Base-by-base conservation (phyloP, 208 protist genomes). In the Tritrichomonas foetus region DNA sequence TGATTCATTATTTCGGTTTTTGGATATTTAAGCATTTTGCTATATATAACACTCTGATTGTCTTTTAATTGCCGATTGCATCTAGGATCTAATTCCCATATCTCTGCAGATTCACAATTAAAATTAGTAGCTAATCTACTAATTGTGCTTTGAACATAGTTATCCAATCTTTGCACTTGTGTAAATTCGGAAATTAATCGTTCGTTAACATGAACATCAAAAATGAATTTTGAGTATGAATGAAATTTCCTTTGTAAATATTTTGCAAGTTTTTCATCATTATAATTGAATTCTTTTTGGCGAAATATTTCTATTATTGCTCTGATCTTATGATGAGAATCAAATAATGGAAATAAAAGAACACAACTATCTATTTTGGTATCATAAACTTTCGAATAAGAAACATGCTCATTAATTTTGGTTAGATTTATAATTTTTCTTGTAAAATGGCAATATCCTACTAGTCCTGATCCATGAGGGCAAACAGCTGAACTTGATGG, bases 201-300 rank as follows among this genome's bases (percentile, higher is more conserved):
- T n/a, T 89, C 30, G 39, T n/a, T 27, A 44, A 89, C 20, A 49
- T 57, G 2, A 44, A 47, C 47, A 39, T 89, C 47, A 50, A 89
- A 89, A 39, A 89, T 16, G 47, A 41, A 89, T 57, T 47, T 25
- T n/a, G 78, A 89, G n/a, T 89, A 89, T 39, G 39, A n/a, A 27
- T 57, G 33, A 57, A 25, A 89, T 36, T 89, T 89, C 8, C 14
- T 61, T 57, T 89, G 78, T 22, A 89, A 57, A 57, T 89, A 89
- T 89, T 89, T 47, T 39, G 47, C 78, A 50, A 57, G 57, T 57
- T 89, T 89, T n/a, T 53, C 47, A 57, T 89, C 78, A n/a, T 82
- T 82, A 20, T 47, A 25, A 20, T 47, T 82, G 41, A 82, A 82
- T n/a, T n/a, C n/a, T n/a, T n/a, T n/a, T n/a, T n/a, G n/a, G n/a